Conservation (phyloP, 495 filamentous ascomycete genomes). For the Penicillium chermesinum region DNA sequence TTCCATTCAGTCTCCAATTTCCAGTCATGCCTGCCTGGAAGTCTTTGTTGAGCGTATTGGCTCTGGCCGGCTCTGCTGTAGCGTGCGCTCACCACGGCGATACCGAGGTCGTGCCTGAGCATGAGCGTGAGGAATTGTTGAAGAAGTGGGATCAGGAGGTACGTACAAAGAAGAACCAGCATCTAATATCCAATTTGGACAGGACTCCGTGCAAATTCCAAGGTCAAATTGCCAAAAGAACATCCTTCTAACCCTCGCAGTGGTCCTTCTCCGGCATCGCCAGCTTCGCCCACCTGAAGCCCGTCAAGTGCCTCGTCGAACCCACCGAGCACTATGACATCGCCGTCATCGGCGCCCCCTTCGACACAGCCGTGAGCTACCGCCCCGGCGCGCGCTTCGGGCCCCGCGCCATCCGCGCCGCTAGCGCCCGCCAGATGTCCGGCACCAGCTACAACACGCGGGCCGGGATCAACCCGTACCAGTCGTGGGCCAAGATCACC, state of each 20-base stretch:
- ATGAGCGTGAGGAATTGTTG: constrained; percentile 41
- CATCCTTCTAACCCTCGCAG: constrained; percentile 37
- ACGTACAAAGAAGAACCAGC: background rate
- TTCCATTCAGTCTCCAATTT: constrained; percentile 12
- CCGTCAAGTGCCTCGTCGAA: constrained; percentile 67
- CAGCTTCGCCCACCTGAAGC: constrained; percentile 72
- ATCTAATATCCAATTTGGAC: too few species aligned
- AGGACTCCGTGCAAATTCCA: too few species aligned
- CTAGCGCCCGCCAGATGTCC: constrained; percentile 65
- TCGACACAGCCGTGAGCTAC: constrained; percentile 79
- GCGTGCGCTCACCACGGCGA: constrained; percentile 38
- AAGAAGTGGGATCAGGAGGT: constrained; percentile 54
- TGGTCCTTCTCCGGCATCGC: constrained; percentile 74
- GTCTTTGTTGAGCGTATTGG: constrained; percentile 31
- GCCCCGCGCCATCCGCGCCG: constrained; percentile 74
- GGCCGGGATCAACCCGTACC: constrained; percentile 71
- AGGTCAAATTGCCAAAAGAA: background rate
- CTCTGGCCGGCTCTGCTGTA: constrained; percentile 31
- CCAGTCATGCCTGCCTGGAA: constrained; percentile 21
- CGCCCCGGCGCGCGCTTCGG: constrained; percentile 80
- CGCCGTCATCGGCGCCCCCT: constrained; percentile 74
- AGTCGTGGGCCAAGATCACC: constrained; percentile 64
- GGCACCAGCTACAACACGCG: constrained; percentile 75
- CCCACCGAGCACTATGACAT: constrained; percentile 68
- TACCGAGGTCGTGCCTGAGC: constrained; percentile 35